Base-by-base conservation (phyloP, 805 yeast species). In the Lipomyces mesembrius region DNA sequence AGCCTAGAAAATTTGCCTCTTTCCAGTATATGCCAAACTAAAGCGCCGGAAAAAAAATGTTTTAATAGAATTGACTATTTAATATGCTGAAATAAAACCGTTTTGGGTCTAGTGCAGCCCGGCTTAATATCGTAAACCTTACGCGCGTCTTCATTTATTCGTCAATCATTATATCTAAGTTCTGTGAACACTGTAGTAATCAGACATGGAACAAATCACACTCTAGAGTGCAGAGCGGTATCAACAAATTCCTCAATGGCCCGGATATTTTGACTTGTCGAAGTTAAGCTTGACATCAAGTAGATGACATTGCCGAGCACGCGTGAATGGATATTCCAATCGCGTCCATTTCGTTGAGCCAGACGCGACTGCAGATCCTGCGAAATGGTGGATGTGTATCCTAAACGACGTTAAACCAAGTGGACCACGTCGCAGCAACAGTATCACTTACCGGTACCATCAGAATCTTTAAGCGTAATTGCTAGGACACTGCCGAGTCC, bases 251-350 rank as follows among this genome's bases (percentile, higher is more conserved):
- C 29, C 55, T 52, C 55, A 22, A 52, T 14, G 2, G 2, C 34
- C 34, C 55, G 55, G 35, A 52, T 9, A 52, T 52, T 22, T 52
- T 52, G 25, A 27, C 3, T 29, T 9, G 27, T 22, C 27, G 27
- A 52, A 9, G 55, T 52, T 22, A 52, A 22, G 34, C 61, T 43
- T 11, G 66, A 12, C 74, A 73, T 72, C 20, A 73, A 20, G 55
- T 73, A 73, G 7, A 73, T 58, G 37, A 73, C 75, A 56, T 72
- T 73, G 25, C 75, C 75, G 29, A 73, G 69, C 9, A 58, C 68
- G 53, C 75, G 65, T 20, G 69, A 61, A 58, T 73, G 72, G 5
- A 72, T 61, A 37, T 73, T 72, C 74, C 73, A 70, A 20, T 49
- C 60, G 22, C 57, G 54, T 4, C 27, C 25, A 5, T 22, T 56